Percentiles rank a stretch among this genome's conserved stretches.
Conservation (phyloP, 1,139 yeast species). For the Candida pseudoviswanathii region DNA sequence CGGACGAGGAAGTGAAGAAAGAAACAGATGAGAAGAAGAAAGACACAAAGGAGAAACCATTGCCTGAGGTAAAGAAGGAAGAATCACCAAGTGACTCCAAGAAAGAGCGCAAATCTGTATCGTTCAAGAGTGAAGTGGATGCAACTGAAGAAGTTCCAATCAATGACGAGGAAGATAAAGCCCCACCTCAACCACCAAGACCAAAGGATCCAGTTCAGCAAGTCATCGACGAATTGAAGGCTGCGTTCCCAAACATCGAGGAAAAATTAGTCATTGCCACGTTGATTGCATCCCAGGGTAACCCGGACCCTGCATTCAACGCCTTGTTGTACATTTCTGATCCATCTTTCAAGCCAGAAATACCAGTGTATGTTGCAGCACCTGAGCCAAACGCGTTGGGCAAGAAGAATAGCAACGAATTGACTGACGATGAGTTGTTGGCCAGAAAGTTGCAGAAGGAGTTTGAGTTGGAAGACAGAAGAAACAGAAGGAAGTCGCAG, state of each 20-base stretch:
- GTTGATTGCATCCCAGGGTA: slow-evolving; percentile 81
- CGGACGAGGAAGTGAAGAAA: slow-evolving; percentile 9
- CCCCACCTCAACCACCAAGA: slow-evolving; percentile 77
- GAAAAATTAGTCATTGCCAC: slow-evolving; percentile 73
- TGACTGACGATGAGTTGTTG: slow-evolving; percentile 71
- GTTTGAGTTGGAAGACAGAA: slow-evolving; percentile 52
- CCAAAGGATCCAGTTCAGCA: slow-evolving; percentile 61
- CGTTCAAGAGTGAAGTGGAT: slow-evolving; percentile 6
- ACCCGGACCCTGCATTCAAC: slow-evolving; percentile 82
- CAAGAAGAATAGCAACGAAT: slow-evolving; percentile 19
- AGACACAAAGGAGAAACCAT: slow-evolving; percentile 4
- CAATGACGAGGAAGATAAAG: slow-evolving; percentile 16
- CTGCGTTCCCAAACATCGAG: slow-evolving; percentile 81
- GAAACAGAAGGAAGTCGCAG: slow-evolving; percentile 26
- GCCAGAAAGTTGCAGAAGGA: slow-evolving; percentile 82
- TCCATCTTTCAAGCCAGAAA: slow-evolving; percentile 68
- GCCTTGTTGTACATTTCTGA: slow-evolving; percentile 82
- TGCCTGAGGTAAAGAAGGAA: slow-evolving; percentile 6
- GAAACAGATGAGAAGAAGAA: slow-evolving; percentile 10
- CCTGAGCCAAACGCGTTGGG: slow-evolving; percentile 8
- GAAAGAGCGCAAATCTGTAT: slow-evolving; percentile 8
- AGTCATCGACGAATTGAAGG: slow-evolving; percentile 59
- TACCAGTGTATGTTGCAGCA: slow-evolving; percentile 35
- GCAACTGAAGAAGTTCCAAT: slow-evolving; percentile 17
- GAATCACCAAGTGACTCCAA: slow-evolving; percentile 7